phyloP scores from a whole-genome alignment of 352 stramenopile species.

The Pseudoperonospora humuli region DNA sequence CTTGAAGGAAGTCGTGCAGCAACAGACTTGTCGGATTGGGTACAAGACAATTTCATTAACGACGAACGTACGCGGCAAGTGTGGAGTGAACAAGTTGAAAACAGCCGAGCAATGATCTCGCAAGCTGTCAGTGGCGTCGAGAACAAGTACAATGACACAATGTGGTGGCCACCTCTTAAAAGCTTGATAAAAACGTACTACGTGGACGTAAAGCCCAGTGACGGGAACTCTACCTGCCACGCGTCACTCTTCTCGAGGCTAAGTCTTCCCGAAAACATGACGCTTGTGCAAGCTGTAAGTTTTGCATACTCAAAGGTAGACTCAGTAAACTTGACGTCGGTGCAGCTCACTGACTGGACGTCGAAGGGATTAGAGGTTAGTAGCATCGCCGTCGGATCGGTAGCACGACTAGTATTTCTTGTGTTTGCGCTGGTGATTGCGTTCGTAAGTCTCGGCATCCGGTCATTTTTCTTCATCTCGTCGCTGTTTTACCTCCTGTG shows the following conservation, averaged over 20 bases:
- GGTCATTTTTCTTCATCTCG: slow-evolving; percentile 84
- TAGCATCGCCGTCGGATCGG: slow-evolving; percentile 70
- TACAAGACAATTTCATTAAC: slow-evolving; percentile 85
- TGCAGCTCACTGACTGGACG: slow-evolving; percentile 82
- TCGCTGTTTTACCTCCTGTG: slow-evolving; percentile 83
- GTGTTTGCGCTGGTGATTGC: slow-evolving; percentile 72
- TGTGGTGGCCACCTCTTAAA: slow-evolving; percentile 85
- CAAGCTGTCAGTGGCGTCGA: slow-evolving; percentile 72
- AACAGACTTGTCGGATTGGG: slow-evolving; percentile 62
- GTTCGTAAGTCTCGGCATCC: slow-evolving; percentile 81
- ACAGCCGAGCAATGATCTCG: slow-evolving; percentile 74
- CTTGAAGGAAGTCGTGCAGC: slow-evolving; percentile 79
- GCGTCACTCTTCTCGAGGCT: slow-evolving; percentile 44
- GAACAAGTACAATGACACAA: slow-evolving; percentile 83
- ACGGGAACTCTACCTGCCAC: slow-evolving; percentile 43
- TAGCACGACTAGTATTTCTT: slow-evolving; percentile 74
- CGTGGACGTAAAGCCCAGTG: slow-evolving; percentile 50
- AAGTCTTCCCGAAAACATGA: slow-evolving; percentile 76
- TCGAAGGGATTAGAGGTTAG: slow-evolving; percentile 79
- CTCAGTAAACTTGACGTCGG: slow-evolving; percentile 76
- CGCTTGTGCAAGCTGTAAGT: slow-evolving; percentile 57
- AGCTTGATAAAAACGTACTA: slow-evolving; percentile 80
- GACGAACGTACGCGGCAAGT: slow-evolving; percentile 74
- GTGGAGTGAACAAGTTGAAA: slow-evolving; percentile 79
- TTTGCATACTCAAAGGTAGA: slow-evolving; percentile 81